Conservation (phyloP, 768 basidiomycete species). For the Podaxis sp. region DNA sequence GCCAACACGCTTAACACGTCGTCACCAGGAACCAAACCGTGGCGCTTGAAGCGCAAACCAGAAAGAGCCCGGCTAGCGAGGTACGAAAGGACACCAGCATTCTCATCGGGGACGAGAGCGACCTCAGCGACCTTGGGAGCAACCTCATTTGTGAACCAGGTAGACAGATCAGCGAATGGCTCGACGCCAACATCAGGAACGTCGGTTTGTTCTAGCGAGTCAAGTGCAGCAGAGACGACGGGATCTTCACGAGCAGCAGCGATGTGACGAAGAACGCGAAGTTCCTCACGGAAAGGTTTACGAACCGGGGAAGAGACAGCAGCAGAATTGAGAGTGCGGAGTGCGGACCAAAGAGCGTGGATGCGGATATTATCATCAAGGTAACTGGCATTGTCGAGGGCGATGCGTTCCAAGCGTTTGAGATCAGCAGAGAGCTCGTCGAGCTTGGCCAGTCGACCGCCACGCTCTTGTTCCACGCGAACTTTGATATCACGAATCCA, state of each 20-base stretch:
- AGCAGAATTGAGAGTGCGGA: constrained; percentile 72
- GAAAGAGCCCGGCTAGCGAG: constrained; percentile 79
- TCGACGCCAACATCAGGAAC: constrained; percentile 82
- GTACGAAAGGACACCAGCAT: constrained; percentile 86
- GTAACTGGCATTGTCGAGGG: constrained; percentile 86
- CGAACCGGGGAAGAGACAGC: constrained; percentile 66
- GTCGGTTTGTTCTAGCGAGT: constrained; percentile 65
- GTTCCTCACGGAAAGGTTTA: constrained; percentile 86
- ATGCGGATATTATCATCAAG: constrained; percentile 93
- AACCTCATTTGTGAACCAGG: constrained; percentile 88
- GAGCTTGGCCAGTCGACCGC: constrained; percentile 90
- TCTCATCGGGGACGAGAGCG: constrained; percentile 89
- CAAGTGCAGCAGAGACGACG: constrained; percentile 62
- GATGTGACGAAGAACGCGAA: constrained; percentile 77
- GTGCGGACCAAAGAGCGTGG: constrained; percentile 90
- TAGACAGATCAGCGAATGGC: constrained; percentile 83
- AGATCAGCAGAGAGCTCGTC: constrained; percentile 89
- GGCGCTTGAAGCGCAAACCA: constrained; percentile 73
- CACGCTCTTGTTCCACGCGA: constrained; percentile 94
- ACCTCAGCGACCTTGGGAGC: constrained; percentile 82
- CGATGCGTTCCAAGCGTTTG: constrained; percentile 87
- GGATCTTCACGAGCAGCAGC: constrained; percentile 70
- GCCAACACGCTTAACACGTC: constrained; percentile 88
- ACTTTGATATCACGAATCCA: constrained; percentile 98
- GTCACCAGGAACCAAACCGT: constrained; percentile 73